Conservation (phyloP, 495 filamentous ascomycete species). For the Penicillium riverlandense region DNA sequence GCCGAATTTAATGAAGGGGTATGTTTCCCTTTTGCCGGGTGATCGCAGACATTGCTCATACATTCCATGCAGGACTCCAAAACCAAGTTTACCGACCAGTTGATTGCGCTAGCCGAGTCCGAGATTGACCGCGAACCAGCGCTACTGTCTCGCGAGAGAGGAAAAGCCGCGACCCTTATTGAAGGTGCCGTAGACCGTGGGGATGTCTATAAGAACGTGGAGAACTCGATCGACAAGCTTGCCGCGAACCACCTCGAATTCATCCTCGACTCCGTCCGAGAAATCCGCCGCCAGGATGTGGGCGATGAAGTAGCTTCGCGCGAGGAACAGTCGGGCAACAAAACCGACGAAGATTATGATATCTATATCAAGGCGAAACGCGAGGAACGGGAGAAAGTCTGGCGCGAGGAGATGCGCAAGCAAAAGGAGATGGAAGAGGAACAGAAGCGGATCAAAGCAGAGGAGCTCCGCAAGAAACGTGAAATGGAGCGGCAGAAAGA, state of each 20-base stretch:
- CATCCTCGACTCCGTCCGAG: slow-evolving; percentile 61
- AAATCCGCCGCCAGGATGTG: slow-evolving; percentile 63
- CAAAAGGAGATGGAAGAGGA: slow-evolving; percentile 60
- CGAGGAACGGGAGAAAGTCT: slow-evolving; percentile 55
- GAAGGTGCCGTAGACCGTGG: slow-evolving; percentile 81
- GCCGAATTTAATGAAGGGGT: slow-evolving; percentile 72
- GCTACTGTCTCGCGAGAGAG: slow-evolving; percentile 68
- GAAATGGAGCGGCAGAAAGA: slow-evolving; percentile 55
- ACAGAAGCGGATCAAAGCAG: slow-evolving; percentile 53
- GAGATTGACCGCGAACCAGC: slow-evolving; percentile 76
- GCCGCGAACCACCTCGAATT: slow-evolving; percentile 56
- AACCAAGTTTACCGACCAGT: slow-evolving; percentile 52
- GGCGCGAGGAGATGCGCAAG: slow-evolving; percentile 56
- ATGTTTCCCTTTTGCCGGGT: slow-evolving; percentile 22
- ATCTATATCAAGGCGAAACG: slow-evolving; percentile 59
- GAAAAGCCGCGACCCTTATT: slow-evolving; percentile 75
- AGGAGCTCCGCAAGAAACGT: slow-evolving; percentile 58
- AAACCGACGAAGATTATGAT: slow-evolving; percentile 78
- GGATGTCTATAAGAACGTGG: slow-evolving; percentile 70
- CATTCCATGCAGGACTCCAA: slow-evolving; percentile 54
- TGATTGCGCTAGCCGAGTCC: slow-evolving; percentile 66
- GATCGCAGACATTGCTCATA: slow-evolving; percentile 9
- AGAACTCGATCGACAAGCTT: slow-evolving; percentile 57
- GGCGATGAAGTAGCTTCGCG: slow-evolving; percentile 63
- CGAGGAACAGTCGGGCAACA: slow-evolving; percentile 63